A percentile compares a stretch with the other conserved stretches of the same genome.
Evolutionary conservation across 2,329 filamentous ascomycete genomes (phyloP).

Genomic region (Botryotinia convoluta): DNA sequence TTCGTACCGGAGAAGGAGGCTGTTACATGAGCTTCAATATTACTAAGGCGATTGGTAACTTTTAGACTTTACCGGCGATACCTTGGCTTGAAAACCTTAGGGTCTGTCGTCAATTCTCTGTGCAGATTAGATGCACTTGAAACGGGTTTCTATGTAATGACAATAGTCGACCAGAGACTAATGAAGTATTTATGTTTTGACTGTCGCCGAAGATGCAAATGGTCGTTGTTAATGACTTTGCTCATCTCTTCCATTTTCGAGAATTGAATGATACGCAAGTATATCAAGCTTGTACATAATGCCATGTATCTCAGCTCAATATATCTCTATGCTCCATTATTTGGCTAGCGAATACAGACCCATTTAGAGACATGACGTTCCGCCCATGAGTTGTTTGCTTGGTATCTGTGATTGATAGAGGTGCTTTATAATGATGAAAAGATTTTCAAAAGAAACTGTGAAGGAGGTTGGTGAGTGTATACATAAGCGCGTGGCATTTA

Average conservation of each 20-base stretch:
- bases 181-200: background rate
- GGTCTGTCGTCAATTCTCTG: background rate
- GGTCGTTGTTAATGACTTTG: background rate
- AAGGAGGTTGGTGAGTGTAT: no score
- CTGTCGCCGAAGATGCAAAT: background rate
- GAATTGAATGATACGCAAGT: background rate
- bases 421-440: background rate
- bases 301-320: no score
- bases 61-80: rapidly evolving
- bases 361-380: no score
- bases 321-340: no score
- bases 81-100: background rate
- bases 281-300: background rate
- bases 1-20: background rate
- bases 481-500: background rate
- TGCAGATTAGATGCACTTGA: rapidly evolving
- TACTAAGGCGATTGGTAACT: background rate
- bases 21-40: rapidly evolving
- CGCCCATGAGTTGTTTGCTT: background rate
- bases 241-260: background rate
- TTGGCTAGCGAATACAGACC: background rate
- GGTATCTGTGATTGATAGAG: background rate
- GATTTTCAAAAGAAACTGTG: no score
- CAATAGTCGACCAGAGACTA: background rate
- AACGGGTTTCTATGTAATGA: background rate